Conservation (phyloP, 345 rosid species). For the Populus deltoides region DNA sequence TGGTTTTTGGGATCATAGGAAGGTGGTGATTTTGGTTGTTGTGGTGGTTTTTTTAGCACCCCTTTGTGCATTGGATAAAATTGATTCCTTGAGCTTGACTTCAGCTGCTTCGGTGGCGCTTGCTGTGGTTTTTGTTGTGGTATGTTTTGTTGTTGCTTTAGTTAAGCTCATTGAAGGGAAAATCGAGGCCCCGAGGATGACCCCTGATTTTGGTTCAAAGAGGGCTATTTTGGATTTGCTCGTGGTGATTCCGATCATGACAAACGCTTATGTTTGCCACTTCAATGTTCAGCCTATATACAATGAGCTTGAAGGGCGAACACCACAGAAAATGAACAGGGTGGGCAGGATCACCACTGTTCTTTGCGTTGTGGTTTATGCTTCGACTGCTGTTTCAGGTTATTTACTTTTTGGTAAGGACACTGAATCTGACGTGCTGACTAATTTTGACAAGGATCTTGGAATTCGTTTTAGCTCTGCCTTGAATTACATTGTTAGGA, state of each 20-base stretch:
- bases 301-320: conserved; percentile 74
- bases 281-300: conserved; percentile 93
- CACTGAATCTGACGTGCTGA: conserved; percentile 79
- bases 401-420: conserved; percentile 80
- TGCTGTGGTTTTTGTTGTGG: conserved; percentile 81
- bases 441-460: conserved; percentile 85
- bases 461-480: conserved; percentile 79
- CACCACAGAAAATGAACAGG: conserved; percentile 75
- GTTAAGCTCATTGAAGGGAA: conserved; percentile 85
- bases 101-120: conserved; percentile 96
- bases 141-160: conserved; percentile 62
- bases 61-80: conserved; percentile 71
- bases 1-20: conserved; percentile 95
- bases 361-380: conserved; percentile 65
- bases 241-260: conserved; percentile 91
- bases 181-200: conserved; percentile 65
- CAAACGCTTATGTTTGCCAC: conserved; percentile 89
- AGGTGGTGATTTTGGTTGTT: conserved; percentile 57
- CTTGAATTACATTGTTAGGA: conserved; percentile 74
- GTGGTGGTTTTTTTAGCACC: conserved; percentile 82
- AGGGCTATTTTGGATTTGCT: conserved; percentile 75
- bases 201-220: conserved; percentile 71
- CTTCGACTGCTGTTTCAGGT: conserved; percentile 75
- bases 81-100: conserved; percentile 79
- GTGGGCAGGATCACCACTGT: conserved; percentile 81